A percentile compares a stretch with the other conserved stretches of the same genome.
These are phyloP conservation scores for Hygrocybe punicea DNA, from an alignment of 768 basidiomycete species.

Conservation along the genomic window DNA sequence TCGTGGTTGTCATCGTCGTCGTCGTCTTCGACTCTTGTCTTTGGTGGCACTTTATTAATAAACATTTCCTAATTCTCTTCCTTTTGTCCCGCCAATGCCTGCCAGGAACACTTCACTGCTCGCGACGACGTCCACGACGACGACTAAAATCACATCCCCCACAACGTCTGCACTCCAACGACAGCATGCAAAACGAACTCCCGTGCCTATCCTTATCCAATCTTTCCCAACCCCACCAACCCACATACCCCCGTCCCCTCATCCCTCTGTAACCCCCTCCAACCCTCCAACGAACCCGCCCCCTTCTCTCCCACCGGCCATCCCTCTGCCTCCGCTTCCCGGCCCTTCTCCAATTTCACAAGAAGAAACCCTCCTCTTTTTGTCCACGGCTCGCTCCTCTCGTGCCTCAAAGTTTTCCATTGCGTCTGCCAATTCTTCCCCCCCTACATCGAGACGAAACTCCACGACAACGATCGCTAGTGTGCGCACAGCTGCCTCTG, in stretches of 20 bases:
- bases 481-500: neutral
- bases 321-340: slow-evolving; percentile 64
- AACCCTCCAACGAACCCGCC: slow-evolving; percentile 48
- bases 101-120: too few relatives aligned
- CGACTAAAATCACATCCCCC: neutral
- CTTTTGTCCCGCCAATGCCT: neutral
- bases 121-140: too few relatives aligned
- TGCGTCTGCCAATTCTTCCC: neutral
- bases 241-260: slow-evolving; percentile 37
- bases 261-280: slow-evolving; percentile 22
- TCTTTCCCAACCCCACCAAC: slow-evolving; percentile 44
- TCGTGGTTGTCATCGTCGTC: too few relatives aligned
- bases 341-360: slow-evolving; percentile 56
- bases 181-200: neutral
- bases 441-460: slow-evolving; percentile 3
- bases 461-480: slow-evolving; percentile 9
- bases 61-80: slow-evolving; percentile 3
- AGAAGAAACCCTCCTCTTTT: slow-evolving; percentile 45
- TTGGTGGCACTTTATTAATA: too few relatives aligned
- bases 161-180: neutral
- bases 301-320: slow-evolving; percentile 52
- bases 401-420: slow-evolving; percentile 26
- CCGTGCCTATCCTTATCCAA: slow-evolving; percentile 32
- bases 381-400: slow-evolving; percentile 25
- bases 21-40: too few relatives aligned